Base-by-base conservation (phyloP, 2,329 filamentous ascomycete species). In the Didymella lethalis region DNA sequence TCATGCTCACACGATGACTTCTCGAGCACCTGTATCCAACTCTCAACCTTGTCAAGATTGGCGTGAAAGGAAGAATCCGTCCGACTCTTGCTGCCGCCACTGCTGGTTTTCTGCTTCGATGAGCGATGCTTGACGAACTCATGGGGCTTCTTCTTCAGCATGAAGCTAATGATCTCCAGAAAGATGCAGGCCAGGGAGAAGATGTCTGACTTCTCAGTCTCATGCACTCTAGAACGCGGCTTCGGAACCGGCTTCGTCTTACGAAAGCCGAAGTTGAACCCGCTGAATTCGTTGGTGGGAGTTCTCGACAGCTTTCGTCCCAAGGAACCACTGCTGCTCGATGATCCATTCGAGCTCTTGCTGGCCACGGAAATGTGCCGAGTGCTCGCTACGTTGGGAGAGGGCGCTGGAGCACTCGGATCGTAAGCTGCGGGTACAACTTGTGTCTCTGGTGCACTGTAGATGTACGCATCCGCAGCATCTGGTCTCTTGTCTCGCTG, bases 131-230 rank as follows among this genome's bases (percentile, higher is more conserved):
- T 82, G 32, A 86, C 81, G 69, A 92, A 92, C 26, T 88, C 84
- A 48, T 85, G 83, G 1, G 85, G 82, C 52, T 87, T 86, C 64
- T 88, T 87, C 73, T 91, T 90, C 59, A 92, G 76, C 57, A 90
- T 79, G 68, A 90, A 87, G 23, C 87, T 87, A 20, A 92, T 71
- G 29, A 93, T 83, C 63, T 93, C 90, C 16, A 92, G 80, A 60
- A 90, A 90, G 50, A 92, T 83, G 72, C 89, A 90, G 10, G 86
- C 90, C 1, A 92, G 80, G 3, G 89, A 90, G 76, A 90, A 93
- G 20, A 93, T 80, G 71, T 93, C 90, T 44, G 88, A 86, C 68
- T 79, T 82, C 59, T 72, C 71, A 12, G 73, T 76, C 20, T 79
- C 74, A 40, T 77, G 66, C 7, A 65, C 64, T 10, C 64, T 68